phyloP scores from a whole-genome alignment of 352 stramenopile genomes.

The Saprolegnia diclina region DNA sequence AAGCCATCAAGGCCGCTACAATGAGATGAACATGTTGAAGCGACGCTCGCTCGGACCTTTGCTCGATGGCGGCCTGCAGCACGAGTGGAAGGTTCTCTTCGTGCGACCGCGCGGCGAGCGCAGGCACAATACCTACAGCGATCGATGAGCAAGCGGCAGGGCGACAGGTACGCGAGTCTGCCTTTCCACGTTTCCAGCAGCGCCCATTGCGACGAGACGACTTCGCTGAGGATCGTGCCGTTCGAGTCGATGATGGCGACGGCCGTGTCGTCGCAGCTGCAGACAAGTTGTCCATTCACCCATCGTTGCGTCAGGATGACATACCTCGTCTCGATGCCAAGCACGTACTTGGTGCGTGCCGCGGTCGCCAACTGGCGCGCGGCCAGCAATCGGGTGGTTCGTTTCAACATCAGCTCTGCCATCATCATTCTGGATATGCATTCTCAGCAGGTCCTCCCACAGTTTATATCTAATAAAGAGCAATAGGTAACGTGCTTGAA shows the following conservation, averaged over 20 bases:
- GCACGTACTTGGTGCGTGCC: conserved; percentile 41
- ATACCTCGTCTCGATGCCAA: conserved; percentile 92
- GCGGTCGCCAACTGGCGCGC: no score
- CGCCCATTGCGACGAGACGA: conserved; percentile 91
- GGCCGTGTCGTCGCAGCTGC: conserved; percentile 92
- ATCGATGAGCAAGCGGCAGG: not conserved
- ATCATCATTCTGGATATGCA: not conserved
- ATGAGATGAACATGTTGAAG: no score
- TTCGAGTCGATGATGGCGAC: conserved; percentile 87
- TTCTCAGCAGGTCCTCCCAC: no score
- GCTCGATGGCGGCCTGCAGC: conserved; percentile 82
- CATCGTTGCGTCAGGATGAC: not conserved
- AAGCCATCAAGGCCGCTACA: conserved; percentile 60
- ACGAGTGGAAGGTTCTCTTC: conserved; percentile 93
- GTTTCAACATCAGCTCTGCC: not conserved
- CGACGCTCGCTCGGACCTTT: conserved; percentile 61
- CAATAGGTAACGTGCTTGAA: no score
- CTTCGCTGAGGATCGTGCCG: conserved; percentile 89
- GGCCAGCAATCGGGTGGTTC: not conserved
- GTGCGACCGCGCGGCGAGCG: conserved; percentile 91
- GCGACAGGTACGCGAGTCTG: conserved; percentile 13
- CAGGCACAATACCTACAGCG: conserved; percentile 90
- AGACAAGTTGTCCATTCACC: not conserved
- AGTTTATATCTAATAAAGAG: no score
- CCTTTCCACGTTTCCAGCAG: conserved; percentile 82